A percentile compares a stretch with the other conserved stretches of the same genome.
These are phyloP conservation scores for Pelargonium australe DNA, from an alignment of 441 rosid species.

Conservation along the genomic window DNA sequence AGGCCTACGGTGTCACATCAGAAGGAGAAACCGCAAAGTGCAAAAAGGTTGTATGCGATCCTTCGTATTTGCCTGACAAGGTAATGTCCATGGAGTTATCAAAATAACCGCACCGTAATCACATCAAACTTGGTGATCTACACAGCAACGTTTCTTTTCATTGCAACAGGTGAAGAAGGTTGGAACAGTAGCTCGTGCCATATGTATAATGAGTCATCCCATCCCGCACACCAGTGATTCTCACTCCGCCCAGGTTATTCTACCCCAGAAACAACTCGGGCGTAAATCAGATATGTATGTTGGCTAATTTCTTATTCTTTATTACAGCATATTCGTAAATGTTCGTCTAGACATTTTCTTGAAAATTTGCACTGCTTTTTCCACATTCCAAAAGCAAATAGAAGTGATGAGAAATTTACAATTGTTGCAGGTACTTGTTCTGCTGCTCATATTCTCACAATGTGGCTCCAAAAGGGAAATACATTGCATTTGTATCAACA, in stretches of 20 bases:
- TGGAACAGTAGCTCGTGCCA: constrained; percentile 58
- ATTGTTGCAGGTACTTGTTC: constrained; percentile 43
- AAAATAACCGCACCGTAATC: neutral
- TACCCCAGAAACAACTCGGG: constrained; percentile 71
- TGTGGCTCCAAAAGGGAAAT: constrained; percentile 63
- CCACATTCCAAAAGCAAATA: neutral
- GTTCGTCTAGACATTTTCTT: too few relatives aligned
- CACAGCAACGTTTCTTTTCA: constrained; percentile 4
- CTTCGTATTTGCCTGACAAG: constrained; percentile 59
- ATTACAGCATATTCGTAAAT: neutral
- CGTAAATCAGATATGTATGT: constrained; percentile 74
- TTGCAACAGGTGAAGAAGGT: constrained; percentile 47
- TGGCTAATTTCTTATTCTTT: neutral
- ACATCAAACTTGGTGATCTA: neutral
- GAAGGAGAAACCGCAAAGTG: constrained; percentile 73
- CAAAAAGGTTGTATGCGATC: constrained; percentile 68
- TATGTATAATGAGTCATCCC: constrained; percentile 74
- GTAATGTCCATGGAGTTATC: constrained; percentile 23
- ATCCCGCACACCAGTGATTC: constrained; percentile 55
- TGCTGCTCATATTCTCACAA: constrained; percentile 74
- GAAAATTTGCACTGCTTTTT: neutral
- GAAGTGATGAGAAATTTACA: too few relatives aligned
- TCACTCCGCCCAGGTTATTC: constrained; percentile 63
- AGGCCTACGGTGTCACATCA: constrained; percentile 56
- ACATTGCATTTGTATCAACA: constrained; percentile 60